A percentile compares a stretch with the other conserved stretches of the same genome.
phyloP scores from a whole-genome alignment of 768 basidiomycete species.

The Termitomyces sp. region DNA sequence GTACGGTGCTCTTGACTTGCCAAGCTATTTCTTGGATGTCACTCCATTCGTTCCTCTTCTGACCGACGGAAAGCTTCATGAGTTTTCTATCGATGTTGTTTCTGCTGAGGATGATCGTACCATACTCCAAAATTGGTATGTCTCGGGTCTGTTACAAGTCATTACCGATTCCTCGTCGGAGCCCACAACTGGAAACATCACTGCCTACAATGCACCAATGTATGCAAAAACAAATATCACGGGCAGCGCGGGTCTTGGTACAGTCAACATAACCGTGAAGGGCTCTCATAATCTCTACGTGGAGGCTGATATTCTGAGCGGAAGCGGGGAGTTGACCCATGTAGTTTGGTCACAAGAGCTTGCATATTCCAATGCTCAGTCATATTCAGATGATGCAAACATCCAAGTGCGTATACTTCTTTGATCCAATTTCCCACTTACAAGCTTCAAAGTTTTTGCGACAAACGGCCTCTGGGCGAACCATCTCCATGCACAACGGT shows the following conservation, averaged over 20 bases:
- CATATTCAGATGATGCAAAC: constrained; percentile 42
- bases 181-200: constrained; percentile 67
- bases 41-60: constrained; percentile 73
- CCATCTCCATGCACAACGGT: constrained; percentile 36
- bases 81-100: constrained; percentile 64
- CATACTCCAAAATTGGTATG: constrained; percentile 75
- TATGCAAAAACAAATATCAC: constrained; percentile 48
- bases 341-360: constrained; percentile 62
- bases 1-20: constrained; percentile 71
- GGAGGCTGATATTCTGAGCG: constrained; percentile 53
- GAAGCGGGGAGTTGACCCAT: constrained; percentile 49
- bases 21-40: constrained; percentile 72
- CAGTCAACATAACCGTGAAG: constrained; percentile 57
- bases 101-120: constrained; percentile 61
- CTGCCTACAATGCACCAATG: constrained; percentile 46
- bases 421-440: neutral
- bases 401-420: constrained; percentile 26
- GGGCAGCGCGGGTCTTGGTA: constrained; percentile 34
- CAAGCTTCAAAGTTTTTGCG: constrained; percentile 26
- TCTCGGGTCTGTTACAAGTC: constrained; percentile 67
- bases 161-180: constrained; percentile 53
- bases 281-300: constrained; percentile 54
- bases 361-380: constrained; percentile 56
- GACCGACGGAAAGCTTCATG: constrained; percentile 63
- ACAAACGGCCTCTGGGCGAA: constrained; percentile 32